These are phyloP conservation scores for Pythium aquatile DNA, from an alignment of 352 stramenopile genomes.

Conservation along the genomic window DNA sequence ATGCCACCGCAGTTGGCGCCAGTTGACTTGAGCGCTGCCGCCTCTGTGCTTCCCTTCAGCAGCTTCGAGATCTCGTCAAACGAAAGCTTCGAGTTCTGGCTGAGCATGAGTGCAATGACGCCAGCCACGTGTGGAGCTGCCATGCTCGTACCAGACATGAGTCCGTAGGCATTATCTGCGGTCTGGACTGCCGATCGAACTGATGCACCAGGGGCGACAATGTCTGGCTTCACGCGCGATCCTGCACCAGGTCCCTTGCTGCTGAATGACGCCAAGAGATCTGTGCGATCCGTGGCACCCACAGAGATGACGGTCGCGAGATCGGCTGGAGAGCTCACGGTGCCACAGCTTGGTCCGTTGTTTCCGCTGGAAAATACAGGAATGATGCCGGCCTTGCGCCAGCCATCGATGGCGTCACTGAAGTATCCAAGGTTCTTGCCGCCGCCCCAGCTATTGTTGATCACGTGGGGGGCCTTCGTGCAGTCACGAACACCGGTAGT, in stretches of 20 bases:
- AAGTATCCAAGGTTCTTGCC: constrained; percentile 20
- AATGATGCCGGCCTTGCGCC: constrained; percentile 35
- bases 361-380: constrained; percentile 39
- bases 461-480: constrained; percentile 36
- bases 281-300: constrained; percentile 27
- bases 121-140: constrained; percentile 34
- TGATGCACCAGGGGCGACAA: constrained; percentile 31
- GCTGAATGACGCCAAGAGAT: constrained; percentile 31
- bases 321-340: constrained; percentile 28
- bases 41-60: constrained; percentile 14
- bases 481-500: constrained; percentile 26
- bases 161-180: constrained; percentile 25
- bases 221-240: constrained; percentile 30
- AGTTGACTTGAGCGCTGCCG: not conserved
- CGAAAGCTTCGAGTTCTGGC: constrained; percentile 24
- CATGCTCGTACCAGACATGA: constrained; percentile 35
- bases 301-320: constrained; percentile 35
- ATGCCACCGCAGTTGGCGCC: constrained; percentile 18
- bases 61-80: constrained; percentile 25
- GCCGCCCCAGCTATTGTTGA: constrained; percentile 42
- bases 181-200: constrained; percentile 23
- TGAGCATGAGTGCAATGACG: constrained; percentile 32
- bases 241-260: constrained; percentile 26
- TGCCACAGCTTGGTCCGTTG: constrained; percentile 28
- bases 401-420: constrained; percentile 28